phyloP scores from a whole-genome alignment of 108 stramenopile genomes.

The Heterococcus sp. region DNA sequence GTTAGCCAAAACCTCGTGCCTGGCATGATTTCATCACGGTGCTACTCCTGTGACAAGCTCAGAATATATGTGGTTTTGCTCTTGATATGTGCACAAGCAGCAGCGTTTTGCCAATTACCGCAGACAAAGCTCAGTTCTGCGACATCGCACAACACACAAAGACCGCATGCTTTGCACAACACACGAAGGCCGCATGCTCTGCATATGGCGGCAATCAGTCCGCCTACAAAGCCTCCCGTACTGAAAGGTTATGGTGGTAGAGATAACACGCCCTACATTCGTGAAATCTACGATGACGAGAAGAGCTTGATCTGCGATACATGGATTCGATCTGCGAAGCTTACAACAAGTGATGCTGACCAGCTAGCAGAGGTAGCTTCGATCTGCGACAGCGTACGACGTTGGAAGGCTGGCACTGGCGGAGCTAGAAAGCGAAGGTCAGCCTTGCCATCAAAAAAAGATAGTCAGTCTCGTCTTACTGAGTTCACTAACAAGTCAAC shows the following conservation, averaged over 20 bases:
- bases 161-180: too few relatives aligned
- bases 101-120: too few relatives aligned
- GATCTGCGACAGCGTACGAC: background rate
- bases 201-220: background rate
- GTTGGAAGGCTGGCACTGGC: background rate
- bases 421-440: background rate
- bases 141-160: too few relatives aligned
- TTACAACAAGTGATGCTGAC: background rate
- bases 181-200: background rate
- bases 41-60: too few relatives aligned
- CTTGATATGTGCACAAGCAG: too few relatives aligned
- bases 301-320: background rate
- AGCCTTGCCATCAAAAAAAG: too few relatives aligned
- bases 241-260: background rate
- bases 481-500: background rate
- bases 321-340: background rate
- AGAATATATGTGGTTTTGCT: too few relatives aligned
- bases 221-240: background rate
- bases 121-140: too few relatives aligned
- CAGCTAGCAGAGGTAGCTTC: background rate
- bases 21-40: too few relatives aligned
- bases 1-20: too few relatives aligned
- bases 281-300: background rate
- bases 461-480: too few relatives aligned
- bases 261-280: background rate